These are phyloP conservation scores for Penicillium taxi DNA, from an alignment of 495 filamentous ascomycete species.

Conservation along the genomic window DNA sequence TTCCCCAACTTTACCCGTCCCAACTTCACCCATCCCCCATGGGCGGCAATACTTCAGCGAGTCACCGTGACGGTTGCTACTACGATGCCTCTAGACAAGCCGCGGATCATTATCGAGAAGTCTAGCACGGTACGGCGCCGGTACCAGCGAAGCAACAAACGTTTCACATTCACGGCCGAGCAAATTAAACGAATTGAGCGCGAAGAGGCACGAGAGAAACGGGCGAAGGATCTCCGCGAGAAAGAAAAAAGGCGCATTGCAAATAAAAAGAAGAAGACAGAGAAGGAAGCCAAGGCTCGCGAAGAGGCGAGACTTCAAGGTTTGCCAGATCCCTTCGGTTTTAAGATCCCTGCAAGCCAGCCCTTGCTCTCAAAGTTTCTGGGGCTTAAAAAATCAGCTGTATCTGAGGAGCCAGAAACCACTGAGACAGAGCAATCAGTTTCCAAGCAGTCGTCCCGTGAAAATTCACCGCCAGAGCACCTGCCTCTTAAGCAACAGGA, in stretches of 20 bases:
- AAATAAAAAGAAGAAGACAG: slow-evolving; percentile 39
- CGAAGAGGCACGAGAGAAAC: slow-evolving; percentile 33
- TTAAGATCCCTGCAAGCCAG: slow-evolving; percentile 40
- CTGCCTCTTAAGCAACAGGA: background rate
- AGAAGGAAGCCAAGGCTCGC: slow-evolving; percentile 35
- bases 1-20: background rate
- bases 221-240: slow-evolving; percentile 37
- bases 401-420: background rate
- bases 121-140: slow-evolving; percentile 36
- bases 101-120: slow-evolving; percentile 39
- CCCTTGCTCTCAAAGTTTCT: slow-evolving; percentile 40
- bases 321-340: slow-evolving; percentile 35
- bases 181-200: slow-evolving; percentile 39
- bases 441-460: background rate
- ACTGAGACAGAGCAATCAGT: too few species aligned
- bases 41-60: slow-evolving; percentile 9
- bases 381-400: slow-evolving; percentile 8
- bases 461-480: background rate
- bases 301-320: slow-evolving; percentile 37
- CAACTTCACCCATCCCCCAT: slow-evolving; percentile 10
- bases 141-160: slow-evolving; percentile 43
- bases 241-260: slow-evolving; percentile 31
- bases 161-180: slow-evolving; percentile 32
- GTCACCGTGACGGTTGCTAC: slow-evolving; percentile 15
- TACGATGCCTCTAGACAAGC: slow-evolving; percentile 34